Evolutionary conservation across 1,139 yeast genomes (phyloP), one percentile per base, ranked within the genome.

Genomic region (Hemisphaericaspora xylanilytica): DNA sequence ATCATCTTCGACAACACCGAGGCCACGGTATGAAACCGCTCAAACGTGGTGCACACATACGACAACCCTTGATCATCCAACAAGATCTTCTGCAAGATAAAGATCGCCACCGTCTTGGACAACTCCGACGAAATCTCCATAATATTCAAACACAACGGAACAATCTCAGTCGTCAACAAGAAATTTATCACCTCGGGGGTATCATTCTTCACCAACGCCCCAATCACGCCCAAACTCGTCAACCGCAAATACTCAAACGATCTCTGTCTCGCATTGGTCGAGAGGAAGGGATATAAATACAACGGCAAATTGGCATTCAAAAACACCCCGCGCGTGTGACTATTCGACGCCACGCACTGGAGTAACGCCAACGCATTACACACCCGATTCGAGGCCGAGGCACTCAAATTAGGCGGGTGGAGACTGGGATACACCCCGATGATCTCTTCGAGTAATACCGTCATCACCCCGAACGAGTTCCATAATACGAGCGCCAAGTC

Each of bases 381-480:
- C 9, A 92, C 97, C 37, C 97, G 72, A 58, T 90, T 92, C 3
- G 95, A 84, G n/a, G 89, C 83, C 9, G 88, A 78, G 10, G 95
- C 88, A 3, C 92, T 82, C 44, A 92, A 73, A 35, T 78, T 81
- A 25, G 96, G 96, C 11, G 97, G 97, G 33, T 86, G 84, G 45
- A 92, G 70, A 55, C 83, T 74, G 13, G 97, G 96, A 57, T 92
- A 92, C 3, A 90, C 96, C 4, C 88, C 75, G 34, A 89, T 81
- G 40, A 92, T 89, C 58, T 92, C 98, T 58, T 88, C 95, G 45
- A 92, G 63, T 35, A 92, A 67, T 12, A 90, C 85, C 1, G 97
- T 84, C 95, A 92, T 89, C 13, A 90, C 97, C 18, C 97, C 98
- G 64, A 85, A 90, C 4, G 97, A 86, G 52, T 92, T 85, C 98